Conservation (phyloP, 805 yeast genomes). For the Yamadazyma endophytica region DNA sequence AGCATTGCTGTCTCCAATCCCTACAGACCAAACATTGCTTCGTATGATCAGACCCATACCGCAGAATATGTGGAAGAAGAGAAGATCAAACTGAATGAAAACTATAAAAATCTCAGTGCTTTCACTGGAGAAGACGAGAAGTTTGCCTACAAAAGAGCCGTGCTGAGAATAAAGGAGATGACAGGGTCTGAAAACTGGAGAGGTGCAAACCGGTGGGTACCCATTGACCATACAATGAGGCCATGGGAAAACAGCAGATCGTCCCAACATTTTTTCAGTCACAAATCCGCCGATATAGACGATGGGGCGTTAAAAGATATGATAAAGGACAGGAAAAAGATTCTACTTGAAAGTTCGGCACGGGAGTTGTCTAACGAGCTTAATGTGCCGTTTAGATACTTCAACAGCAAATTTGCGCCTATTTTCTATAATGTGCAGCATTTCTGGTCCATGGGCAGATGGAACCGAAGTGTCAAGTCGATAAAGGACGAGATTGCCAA, state of each 20-base stretch:
- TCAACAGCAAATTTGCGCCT: conserved; percentile 21
- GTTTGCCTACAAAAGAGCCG: conserved; percentile 70
- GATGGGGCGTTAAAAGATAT: conserved; percentile 6
- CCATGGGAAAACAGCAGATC: conserved; percentile 45
- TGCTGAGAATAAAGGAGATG: conserved; percentile 61
- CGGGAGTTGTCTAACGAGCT: conserved; percentile 17
- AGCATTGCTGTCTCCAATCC: conserved; percentile 57
- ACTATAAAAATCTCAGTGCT: conserved; percentile 47
- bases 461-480: conserved; percentile 47
- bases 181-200: conserved; percentile 53
- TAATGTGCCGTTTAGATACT: conserved; percentile 18
- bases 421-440: conserved; percentile 31
- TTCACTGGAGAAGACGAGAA: conserved; percentile 77
- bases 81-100: conserved; percentile 4
- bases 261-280: neutral
- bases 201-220: conserved; percentile 46
- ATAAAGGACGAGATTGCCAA: conserved; percentile 52
- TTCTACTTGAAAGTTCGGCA: conserved; percentile 15
- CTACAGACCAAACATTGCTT: conserved; percentile 63
- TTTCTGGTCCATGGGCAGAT: conserved; percentile 66
- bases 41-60: conserved; percentile 50
- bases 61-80: conserved; percentile 13
- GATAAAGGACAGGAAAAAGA: conserved; percentile 7
- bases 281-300: neutral
- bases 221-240: conserved; percentile 46